Evolutionary conservation across 2,329 filamentous ascomycete genomes (phyloP), one percentile per base, ranked within the genome.

Genomic region (Colletotrichum magnum): DNA sequence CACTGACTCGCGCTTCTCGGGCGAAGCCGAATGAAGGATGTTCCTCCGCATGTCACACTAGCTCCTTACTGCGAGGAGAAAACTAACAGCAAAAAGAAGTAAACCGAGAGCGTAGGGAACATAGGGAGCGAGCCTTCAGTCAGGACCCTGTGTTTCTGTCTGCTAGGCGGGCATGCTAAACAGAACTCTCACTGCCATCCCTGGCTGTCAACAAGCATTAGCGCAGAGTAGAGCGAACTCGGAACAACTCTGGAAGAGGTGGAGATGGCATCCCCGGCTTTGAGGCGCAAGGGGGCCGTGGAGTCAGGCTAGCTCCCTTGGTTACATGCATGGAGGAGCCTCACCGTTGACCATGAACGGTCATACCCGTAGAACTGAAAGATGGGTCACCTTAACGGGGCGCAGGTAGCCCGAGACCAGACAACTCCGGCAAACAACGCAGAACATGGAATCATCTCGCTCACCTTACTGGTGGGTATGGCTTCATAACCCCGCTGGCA

Each of bases 1-100:
- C 16, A 10, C 47, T 60, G 58, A 60, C 58, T 60, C 47, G 58
- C 47, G 58, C 7, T 18, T 43, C 7, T 45, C 43, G 58, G 47
- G n/a, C 47, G 47, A 50, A 28, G 6, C 47, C 58, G 18, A 39
- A 60, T 52, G 32, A 12, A 52, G 58, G 32, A n/a, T 43, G 32
- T 43, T 39, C 32, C 47, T 60, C 58, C 58, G 58, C 36, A 26
- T 21, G 15, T 52, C 28, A 2, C 10, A 52, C 26, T 10, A 4
- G 50, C 10, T 16, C 32, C 47, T 24, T 32, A 13, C 39, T 24
- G 36, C 58, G 47, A 32, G 15, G 32, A 41, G 28, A 28, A 3
- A n/a, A 10, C 32, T 21, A 60, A 52, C 41, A 32, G 5, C 2
- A 50, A 15, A 16, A 26, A 47, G 2, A 47, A 12, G 7, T 6